These are phyloP conservation scores for Mycena rosella DNA, from an alignment of 768 basidiomycete species.

Conservation along the genomic window DNA sequence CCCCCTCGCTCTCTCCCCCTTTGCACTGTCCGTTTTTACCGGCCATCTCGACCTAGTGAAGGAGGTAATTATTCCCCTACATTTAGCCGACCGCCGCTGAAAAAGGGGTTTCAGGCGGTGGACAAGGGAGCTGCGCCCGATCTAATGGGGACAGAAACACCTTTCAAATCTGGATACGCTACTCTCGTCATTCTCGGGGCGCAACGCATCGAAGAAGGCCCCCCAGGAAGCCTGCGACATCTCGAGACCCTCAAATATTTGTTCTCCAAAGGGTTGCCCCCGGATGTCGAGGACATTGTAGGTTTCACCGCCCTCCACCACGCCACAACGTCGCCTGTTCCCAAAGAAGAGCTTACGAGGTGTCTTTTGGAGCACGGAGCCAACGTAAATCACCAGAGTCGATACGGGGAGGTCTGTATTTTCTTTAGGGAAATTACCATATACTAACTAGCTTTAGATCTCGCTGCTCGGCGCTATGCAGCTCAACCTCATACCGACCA, in stretches of 20 bases:
- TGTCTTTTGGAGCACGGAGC: slow-evolving; percentile 61
- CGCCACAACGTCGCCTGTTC: slow-evolving; percentile 45
- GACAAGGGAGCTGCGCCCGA: slow-evolving; percentile 51
- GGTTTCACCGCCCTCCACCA: slow-evolving; percentile 67
- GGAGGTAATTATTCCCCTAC: slow-evolving; percentile 34
- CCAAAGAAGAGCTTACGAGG: slow-evolving; percentile 49
- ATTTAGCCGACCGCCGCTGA: background rate
- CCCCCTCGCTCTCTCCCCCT: slow-evolving; percentile 41
- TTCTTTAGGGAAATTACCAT: background rate
- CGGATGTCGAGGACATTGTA: slow-evolving; percentile 58
- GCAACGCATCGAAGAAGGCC: slow-evolving; percentile 44
- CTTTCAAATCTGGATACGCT: slow-evolving; percentile 58
- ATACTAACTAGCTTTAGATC: slow-evolving; percentile 2
- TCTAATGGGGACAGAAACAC: slow-evolving; percentile 55
- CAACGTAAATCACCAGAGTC: slow-evolving; percentile 61
- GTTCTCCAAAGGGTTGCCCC: slow-evolving; percentile 54
- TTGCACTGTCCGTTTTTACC: slow-evolving; percentile 45
- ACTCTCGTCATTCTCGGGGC: slow-evolving; percentile 56
- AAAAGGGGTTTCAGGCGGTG: slow-evolving; percentile 38
- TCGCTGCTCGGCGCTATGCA: slow-evolving; percentile 31
- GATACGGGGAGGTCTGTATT: slow-evolving; percentile 57
- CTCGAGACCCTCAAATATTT: slow-evolving; percentile 56
- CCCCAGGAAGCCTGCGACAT: slow-evolving; percentile 42
- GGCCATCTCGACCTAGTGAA: slow-evolving; percentile 41
- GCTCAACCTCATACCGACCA: slow-evolving; percentile 43